Conservation (phyloP, 148 eudicot species). For the Heliamphora exappendiculata region DNA sequence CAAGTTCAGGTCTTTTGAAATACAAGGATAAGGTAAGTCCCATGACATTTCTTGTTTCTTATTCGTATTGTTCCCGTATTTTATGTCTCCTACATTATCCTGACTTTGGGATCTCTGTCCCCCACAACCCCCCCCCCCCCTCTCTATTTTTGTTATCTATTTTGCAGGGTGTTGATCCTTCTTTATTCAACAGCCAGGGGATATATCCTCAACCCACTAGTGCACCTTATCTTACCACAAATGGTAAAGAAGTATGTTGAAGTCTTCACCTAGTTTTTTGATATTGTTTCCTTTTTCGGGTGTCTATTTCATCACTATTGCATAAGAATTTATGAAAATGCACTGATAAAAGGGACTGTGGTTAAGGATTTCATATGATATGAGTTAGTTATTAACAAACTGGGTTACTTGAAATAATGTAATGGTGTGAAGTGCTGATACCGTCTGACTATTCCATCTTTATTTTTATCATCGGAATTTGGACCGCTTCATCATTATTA, state of each 20-base stretch:
- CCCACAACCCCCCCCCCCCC: background rate
- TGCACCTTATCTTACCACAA: slow-evolving; percentile 40
- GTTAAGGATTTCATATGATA: background rate
- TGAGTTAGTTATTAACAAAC: background rate
- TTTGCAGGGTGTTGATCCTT: slow-evolving; percentile 64
- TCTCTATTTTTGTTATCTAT: slow-evolving; percentile 9
- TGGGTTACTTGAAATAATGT: background rate
- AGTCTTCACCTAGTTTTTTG: background rate
- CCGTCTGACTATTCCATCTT: background rate
- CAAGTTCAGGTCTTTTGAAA: slow-evolving; percentile 76
- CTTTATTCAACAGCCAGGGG: slow-evolving; percentile 81
- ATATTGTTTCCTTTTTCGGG: slow-evolving; percentile 5
- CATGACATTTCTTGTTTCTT: slow-evolving; percentile 16
- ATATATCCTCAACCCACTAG: slow-evolving; percentile 73
- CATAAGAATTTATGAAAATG: background rate
- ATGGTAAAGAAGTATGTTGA: slow-evolving; percentile 36
- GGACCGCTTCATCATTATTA: background rate
- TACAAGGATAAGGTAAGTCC: slow-evolving; percentile 73
- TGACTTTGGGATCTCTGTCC: background rate
- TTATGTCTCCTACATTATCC: background rate
- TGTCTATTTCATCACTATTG: background rate
- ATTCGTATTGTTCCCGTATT: background rate
- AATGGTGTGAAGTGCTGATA: background rate
- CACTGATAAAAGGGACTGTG: background rate
- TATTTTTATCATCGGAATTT: background rate